Base-by-base conservation (phyloP, 495 filamentous ascomycete species). In the Melanomma pulvis-pyrius region DNA sequence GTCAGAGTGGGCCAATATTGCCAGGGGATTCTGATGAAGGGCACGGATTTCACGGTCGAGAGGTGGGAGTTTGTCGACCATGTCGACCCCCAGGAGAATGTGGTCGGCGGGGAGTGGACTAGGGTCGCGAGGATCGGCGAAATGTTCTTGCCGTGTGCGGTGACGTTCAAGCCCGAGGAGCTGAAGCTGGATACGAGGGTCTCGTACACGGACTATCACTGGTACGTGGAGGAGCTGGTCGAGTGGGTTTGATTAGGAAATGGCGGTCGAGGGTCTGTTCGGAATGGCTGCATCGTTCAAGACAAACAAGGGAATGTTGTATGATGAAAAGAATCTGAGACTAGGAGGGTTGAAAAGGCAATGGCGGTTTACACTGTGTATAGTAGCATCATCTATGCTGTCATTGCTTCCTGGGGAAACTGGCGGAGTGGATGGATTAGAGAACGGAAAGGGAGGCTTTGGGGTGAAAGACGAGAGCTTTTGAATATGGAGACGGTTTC, bases 11-110 rank as follows among this genome's bases (percentile, higher is more conserved):
- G 70, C 17, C 66, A 67, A 26, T 72, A 17, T 25, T 51, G 39
- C 28, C 70, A 72, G 29, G 70, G 70, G 46, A 34, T 72, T 1
- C n/a, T 69, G 47, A 69, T 58, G 56, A 34, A 44, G n/a, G 62
- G 66, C n/a, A n/a, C 53, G 8, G 17, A 60, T 22, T 19, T 48
- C 19, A 61, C 55, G n/a, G 58, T 69, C 13, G 70, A 72, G 62
- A 39, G 70, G 57, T 72, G 70, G 70, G 70, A 69, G 63, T 72
- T 47, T 26, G 29, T 58, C 0, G 32, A 46, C 7, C 29, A 30
- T 49, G 32, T 41, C 5, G 52, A 34, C 34, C 36, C 24, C 44
- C 15, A 46, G 29, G 48, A 13, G 39, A 53, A 52, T 30, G 50
- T 51, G 25, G 52, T 47, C 3, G 47, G 53, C 1, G 67, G 58